A percentile compares a stretch with the other conserved stretches of the same genome.
Evolutionary conservation across 176 grass and related monocot species (phyloP).

Genomic region (Cenchrus americanus): DNA sequence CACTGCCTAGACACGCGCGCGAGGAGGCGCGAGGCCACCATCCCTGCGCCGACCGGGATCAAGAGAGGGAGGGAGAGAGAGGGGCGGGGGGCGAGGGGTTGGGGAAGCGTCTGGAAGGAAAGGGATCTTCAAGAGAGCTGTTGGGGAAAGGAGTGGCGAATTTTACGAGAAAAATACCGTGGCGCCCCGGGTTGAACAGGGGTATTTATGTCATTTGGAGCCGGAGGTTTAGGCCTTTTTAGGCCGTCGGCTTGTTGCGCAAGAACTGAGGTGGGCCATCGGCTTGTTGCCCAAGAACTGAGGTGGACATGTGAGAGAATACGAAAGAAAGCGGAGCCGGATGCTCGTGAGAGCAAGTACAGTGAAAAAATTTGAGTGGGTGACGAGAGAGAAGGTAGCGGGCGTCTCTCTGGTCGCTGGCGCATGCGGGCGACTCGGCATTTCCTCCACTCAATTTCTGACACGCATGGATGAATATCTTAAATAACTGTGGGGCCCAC

Average conservation of each 20-base stretch:
- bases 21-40: slow-evolving; percentile 47
- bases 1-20: slow-evolving; percentile 32
- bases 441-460: too few relatives aligned
- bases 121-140: not conserved
- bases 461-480: too few relatives aligned
- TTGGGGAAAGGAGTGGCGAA: not conserved
- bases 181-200: not conserved
- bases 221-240: not conserved
- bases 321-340: too few relatives aligned
- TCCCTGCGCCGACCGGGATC: not conserved
- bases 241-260: slow-evolving; percentile 27
- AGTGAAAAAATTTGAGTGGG: too few relatives aligned
- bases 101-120: slow-evolving; percentile 39
- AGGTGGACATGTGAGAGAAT: too few relatives aligned
- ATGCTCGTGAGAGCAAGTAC: too few relatives aligned
- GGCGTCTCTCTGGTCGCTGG: too few relatives aligned
- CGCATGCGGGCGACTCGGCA: too few relatives aligned
- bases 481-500: too few relatives aligned
- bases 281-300: slow-evolving; percentile 43
- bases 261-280: slow-evolving; percentile 23
- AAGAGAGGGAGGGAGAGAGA: not conserved
- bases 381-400: too few relatives aligned
- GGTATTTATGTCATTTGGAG: slow-evolving; percentile 9
- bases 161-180: not conserved
- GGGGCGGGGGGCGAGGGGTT: not conserved